Base-by-base conservation (phyloP, 2,329 filamentous ascomycete genomes). In the Pseudogymnoascus sp. region DNA sequence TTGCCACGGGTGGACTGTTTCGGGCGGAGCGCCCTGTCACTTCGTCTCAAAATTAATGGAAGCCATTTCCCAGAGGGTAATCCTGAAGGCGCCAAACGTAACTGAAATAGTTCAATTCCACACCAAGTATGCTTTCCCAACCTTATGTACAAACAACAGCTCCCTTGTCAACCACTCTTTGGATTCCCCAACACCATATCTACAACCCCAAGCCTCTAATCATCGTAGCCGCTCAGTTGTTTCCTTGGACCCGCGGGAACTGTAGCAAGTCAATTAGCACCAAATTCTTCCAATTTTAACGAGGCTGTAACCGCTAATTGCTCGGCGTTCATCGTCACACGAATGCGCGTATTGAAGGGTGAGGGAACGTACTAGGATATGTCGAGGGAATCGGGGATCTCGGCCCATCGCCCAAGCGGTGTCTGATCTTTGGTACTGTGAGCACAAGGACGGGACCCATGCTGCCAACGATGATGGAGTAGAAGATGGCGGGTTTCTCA, bases 401-500 rank as follows among this genome's bases (percentile, higher is more conserved):
- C 71, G 87, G 83, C 70, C 86, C 79, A 75, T 96, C 92, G 71
- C 93, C 93, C 64, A 96, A 77, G 68, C 79, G 81, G 67, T 80
- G 79, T 75, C 93, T 82, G 70, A 96, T 80, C 60, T 91, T 89
- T 48, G 93, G 92, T 1, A 91, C 88, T 64, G 83, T 81, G 65
- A 89, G 76, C 68, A 96, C 79, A 65, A 85, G 79, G 64, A 90
- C 77, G 37, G 93, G 95, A 10, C 92, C 92, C 63, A 85, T 72
- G 68, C 78, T 80, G 70, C 90, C 93, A 69, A 98, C 79, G 65
- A 90, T 74, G 73, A 91, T 80, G 71, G 90, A 92, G 84, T 87
- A 98, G 83, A 97, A 96, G 80, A 92, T 89, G 65, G 92, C 92
- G 62, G 95, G 95, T 77, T 90, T 90, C 78, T 95, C 89, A 79